A percentile compares a stretch with the other conserved stretches of the same genome.
phyloP scores from a whole-genome alignment of 2,329 filamentous ascomycete genomes.

The Scorias spongiosa region DNA sequence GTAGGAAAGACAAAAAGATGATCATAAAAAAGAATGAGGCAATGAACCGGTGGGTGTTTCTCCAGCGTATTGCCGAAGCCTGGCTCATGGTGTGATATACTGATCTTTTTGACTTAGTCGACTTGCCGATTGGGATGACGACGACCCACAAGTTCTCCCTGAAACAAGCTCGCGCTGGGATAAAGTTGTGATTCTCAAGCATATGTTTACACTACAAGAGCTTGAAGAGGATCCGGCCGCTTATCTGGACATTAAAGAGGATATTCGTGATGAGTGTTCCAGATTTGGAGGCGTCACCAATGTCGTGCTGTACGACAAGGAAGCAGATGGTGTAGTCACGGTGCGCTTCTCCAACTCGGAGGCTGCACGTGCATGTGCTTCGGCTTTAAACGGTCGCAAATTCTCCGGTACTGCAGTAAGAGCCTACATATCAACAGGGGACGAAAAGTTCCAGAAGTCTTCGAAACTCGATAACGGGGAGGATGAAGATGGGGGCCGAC shows the following conservation, averaged over 20 bases:
- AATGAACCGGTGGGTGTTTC: constrained; percentile 44
- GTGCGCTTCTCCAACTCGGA: constrained; percentile 64
- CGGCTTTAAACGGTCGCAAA: constrained; percentile 57
- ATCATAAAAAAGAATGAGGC: constrained; percentile 85
- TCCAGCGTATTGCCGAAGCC: not conserved
- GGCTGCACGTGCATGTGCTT: constrained; percentile 56
- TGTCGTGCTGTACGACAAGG: constrained; percentile 77
- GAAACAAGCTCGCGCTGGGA: constrained; percentile 47
- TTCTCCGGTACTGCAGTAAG: constrained; percentile 60
- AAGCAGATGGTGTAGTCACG: constrained; percentile 68
- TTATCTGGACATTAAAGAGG: constrained; percentile 82
- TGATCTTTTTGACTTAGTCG: constrained; percentile 39
- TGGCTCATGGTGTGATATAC: not conserved
- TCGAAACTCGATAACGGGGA: constrained; percentile 23
- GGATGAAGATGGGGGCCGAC: constrained; percentile 1
- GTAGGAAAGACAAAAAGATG: constrained; percentile 62
- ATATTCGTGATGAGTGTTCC: constrained; percentile 77
- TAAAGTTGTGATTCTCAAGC: constrained; percentile 72
- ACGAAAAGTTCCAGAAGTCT: constrained; percentile 57
- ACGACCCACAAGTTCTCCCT: constrained; percentile 46
- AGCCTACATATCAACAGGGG: constrained; percentile 39
- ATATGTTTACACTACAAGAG: constrained; percentile 84
- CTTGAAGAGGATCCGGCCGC: constrained; percentile 72
- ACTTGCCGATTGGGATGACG: constrained; percentile 89
- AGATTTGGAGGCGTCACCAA: constrained; percentile 83